Base-by-base conservation (phyloP, 225 moss, liverwort and hornwort species). In the Thuidium tamariscinum region DNA sequence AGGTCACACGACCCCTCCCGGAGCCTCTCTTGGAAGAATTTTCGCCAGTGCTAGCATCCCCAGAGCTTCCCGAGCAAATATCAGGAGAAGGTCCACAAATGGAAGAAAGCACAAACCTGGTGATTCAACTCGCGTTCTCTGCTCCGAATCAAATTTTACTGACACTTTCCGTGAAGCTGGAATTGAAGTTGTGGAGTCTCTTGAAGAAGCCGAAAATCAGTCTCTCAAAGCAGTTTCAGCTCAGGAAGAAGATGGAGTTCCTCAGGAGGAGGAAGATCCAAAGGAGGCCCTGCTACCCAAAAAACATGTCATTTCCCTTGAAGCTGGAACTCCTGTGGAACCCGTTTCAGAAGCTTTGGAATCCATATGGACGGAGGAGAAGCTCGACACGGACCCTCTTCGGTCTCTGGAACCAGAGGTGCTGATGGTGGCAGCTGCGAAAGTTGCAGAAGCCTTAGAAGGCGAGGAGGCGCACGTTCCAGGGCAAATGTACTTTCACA, bases 171-270 rank as follows among this genome's bases (percentile, higher is more conserved):
- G 79, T 63, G 92, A 92, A 21, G 66, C 89, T 12, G 91, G 89
- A 44, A 86, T 94, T 41, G 92, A 92, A 78, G 91, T 94, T 25
- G 91, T 94, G 63, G 82, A 88, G 71, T 90, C 91, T 20, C 84
- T 94, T 18, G 94, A 94, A 74, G 92, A 91, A 81, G 92, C 92
- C 16, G 94, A 94, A 49, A 89, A 88, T n/a, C 90, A 91, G 77
- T 88, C 90, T 5, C 86, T 94, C 7, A 87, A 85, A 85, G 93
- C 89, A 9, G 91, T 91, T 25, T 89, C 91, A 39, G 39, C 34
- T 63, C 82, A 75, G 18, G 80, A 42, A 49, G 88, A 42, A 76
- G 88, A 86, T 59, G 73, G 29, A 60, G 27, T 41, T 57, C 23
- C 57, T 57, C 83, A 57, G 60, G 56, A 71, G 26, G 56, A 71